Evolutionary conservation across 2,329 filamentous ascomycete genomes (phyloP), one percentile per base, ranked within the genome.

Genomic region (Phaeoacremonium minimum): DNA sequence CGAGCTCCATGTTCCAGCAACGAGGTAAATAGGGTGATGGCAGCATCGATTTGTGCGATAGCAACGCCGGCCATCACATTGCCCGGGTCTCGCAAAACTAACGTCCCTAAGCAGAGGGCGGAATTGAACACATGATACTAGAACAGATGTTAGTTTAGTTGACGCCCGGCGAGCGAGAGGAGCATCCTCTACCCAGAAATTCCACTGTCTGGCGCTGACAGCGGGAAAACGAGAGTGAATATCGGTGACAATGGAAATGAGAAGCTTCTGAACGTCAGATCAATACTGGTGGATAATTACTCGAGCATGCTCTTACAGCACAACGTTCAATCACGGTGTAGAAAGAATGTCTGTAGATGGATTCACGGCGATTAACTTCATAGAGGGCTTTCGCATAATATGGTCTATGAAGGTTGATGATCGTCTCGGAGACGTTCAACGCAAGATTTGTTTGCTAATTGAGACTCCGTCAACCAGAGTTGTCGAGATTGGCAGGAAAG

Each of bases 1-100:
- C 34, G 34, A 29, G 34, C 34, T 7, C 34, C 34, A 18, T 36
- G 34, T 13, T 36, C 22, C 2, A 36, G 34, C 4, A 36, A 15
- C 28, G 34, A 36, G n/a, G 34, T 36, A 18, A 36, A 36, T n/a
- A 36, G 12, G 34, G 16, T 36, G 28, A 36, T 36, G 28, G 34
- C 26, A 14, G 34, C 34, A 15, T 36, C 28, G n/a, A 36, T 36
- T 18, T 36, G 34, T 12, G 34, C 16, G 34, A 36, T 22, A 28
- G 20, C 28, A 13, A 36, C 29, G 17, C 34, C 26, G 16, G 28
- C 34, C 34, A 36, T 36, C 8, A 36, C 28, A 11, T 36, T 36
- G 34, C 34, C n/a, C 13, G 34, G 34, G 6, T 36, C 34, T 16
- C 34, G 28, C 2, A 36, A 19, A 8, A 36, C 28, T 3, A 36